Conservation (phyloP, 345 rosid species). For the Gossypium turneri region DNA sequence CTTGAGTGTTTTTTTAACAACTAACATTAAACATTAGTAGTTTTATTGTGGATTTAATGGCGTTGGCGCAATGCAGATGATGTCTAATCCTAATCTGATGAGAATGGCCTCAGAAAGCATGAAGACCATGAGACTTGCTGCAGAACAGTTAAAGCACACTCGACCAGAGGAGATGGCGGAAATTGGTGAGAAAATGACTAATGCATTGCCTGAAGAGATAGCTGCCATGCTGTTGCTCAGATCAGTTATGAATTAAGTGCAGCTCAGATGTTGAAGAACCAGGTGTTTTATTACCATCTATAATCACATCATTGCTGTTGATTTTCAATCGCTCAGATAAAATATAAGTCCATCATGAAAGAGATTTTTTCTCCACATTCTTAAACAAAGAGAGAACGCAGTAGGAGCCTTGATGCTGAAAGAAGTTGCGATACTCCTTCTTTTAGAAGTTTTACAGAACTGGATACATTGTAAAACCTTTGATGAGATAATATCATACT, state of each 20-base stretch:
- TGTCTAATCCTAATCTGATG: constrained; percentile 94
- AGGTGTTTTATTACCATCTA: constrained; percentile 34
- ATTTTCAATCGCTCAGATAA: background rate
- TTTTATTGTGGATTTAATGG: constrained; percentile 14
- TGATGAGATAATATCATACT: background rate
- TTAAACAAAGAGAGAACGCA: background rate
- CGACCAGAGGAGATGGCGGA: constrained; percentile 84
- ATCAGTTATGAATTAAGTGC: constrained; percentile 61
- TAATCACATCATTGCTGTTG: background rate
- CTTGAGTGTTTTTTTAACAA: too few relatives aligned
- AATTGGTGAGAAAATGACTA: constrained; percentile 84
- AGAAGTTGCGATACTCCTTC: background rate
- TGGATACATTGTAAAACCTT: background rate
- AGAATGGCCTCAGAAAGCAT: constrained; percentile 91
- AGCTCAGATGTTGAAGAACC: constrained; percentile 78
- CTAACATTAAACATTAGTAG: background rate
- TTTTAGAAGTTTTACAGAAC: background rate
- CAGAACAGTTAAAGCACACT: constrained; percentile 77
- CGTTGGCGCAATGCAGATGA: constrained; percentile 47
- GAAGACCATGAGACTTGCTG: constrained; percentile 87
- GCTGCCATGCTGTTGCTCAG: constrained; percentile 73
- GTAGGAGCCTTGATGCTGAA: background rate
- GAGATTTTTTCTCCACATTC: background rate
- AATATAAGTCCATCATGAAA: too few relatives aligned
- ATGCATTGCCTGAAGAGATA: constrained; percentile 82